Evolutionary conservation across 768 basidiomycete species (phyloP).

Genomic region (Pseudohyphozyma bogoriensis): DNA sequence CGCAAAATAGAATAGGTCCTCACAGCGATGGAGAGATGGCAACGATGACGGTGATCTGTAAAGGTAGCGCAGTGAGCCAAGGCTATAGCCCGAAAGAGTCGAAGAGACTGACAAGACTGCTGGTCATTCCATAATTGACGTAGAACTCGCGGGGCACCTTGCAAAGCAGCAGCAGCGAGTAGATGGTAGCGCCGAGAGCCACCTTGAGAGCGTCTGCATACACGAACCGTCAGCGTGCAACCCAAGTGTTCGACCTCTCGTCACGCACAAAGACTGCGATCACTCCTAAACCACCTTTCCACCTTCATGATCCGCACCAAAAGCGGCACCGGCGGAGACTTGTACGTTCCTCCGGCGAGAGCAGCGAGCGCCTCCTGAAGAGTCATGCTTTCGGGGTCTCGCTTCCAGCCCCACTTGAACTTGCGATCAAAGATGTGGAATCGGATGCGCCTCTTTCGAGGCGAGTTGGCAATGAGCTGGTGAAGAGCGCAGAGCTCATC

Average conservation of each 20-base stretch:
- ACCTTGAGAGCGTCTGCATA: slow-evolving; percentile 12
- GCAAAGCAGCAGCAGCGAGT: slow-evolving; percentile 22
- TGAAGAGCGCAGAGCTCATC: slow-evolving; percentile 21
- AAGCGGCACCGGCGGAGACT: neutral
- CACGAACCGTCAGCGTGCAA: neutral
- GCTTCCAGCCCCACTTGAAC: neutral
- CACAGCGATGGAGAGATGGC: slow-evolving; percentile 19
- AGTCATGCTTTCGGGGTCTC: slow-evolving; percentile 7
- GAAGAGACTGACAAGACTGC: slow-evolving; percentile 7
- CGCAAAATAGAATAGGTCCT: no score
- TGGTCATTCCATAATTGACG: slow-evolving; percentile 11
- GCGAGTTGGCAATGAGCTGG: slow-evolving; percentile 3
- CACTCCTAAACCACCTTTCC: slow-evolving; percentile 18
- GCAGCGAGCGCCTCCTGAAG: slow-evolving; percentile 19
- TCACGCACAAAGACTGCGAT: slow-evolving; percentile 7
- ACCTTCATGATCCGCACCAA: neutral
- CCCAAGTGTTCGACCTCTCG: neutral
- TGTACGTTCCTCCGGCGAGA: slow-evolving; percentile 11
- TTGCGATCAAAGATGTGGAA: slow-evolving; percentile 11
- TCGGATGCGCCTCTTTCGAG: neutral
- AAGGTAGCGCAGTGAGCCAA: slow-evolving; percentile 9
- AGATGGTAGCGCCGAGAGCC: slow-evolving; percentile 20
- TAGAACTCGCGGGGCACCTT: slow-evolving; percentile 14
- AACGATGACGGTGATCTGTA: slow-evolving; percentile 25
- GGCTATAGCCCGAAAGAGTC: neutral